Percentiles rank a stretch among this genome's conserved stretches.
Evolutionary conservation across 1,139 yeast genomes (phyloP).

Genomic region (Diutina pseudorugosa): DNA sequence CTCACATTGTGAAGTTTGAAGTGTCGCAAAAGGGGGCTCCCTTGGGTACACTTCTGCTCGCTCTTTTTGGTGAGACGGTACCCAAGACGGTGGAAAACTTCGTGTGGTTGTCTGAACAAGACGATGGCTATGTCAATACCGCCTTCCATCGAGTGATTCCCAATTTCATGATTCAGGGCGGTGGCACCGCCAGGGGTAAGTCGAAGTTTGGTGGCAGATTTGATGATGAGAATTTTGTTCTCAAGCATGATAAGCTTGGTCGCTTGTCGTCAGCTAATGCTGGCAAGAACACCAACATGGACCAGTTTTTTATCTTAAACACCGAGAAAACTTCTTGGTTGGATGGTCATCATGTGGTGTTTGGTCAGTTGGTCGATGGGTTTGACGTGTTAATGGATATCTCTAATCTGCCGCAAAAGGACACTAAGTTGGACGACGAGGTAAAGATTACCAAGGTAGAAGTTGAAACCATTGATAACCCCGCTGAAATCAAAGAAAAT

Average conservation of each 20-base stretch:
- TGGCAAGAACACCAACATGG: slow-evolving; percentile 31
- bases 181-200: slow-evolving; percentile 23
- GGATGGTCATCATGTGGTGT: slow-evolving; percentile 46
- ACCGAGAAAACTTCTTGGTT: slow-evolving; percentile 14
- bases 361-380: slow-evolving; percentile 40
- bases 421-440: not conserved
- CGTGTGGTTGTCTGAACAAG: slow-evolving; percentile 20
- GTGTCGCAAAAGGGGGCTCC: slow-evolving; percentile 5
- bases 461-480: not conserved
- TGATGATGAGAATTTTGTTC: slow-evolving; percentile 25
- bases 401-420: not conserved
- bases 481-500: not conserved
- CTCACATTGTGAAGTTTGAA: slow-evolving; percentile 8
- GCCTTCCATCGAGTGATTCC: slow-evolving; percentile 26
- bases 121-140: slow-evolving; percentile 22
- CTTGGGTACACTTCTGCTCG: slow-evolving; percentile 12
- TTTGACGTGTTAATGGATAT: slow-evolving; percentile 11
- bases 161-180: slow-evolving; percentile 30
- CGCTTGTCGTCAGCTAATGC: slow-evolving; percentile 32
- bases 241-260: slow-evolving; percentile 25
- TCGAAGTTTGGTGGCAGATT: slow-evolving; percentile 15
- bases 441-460: not conserved
- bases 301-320: slow-evolving; percentile 28
- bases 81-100: slow-evolving; percentile 31
- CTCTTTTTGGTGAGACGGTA: slow-evolving; percentile 15